Conservation (phyloP, 768 basidiomycete species). For the Trametes meyenii region DNA sequence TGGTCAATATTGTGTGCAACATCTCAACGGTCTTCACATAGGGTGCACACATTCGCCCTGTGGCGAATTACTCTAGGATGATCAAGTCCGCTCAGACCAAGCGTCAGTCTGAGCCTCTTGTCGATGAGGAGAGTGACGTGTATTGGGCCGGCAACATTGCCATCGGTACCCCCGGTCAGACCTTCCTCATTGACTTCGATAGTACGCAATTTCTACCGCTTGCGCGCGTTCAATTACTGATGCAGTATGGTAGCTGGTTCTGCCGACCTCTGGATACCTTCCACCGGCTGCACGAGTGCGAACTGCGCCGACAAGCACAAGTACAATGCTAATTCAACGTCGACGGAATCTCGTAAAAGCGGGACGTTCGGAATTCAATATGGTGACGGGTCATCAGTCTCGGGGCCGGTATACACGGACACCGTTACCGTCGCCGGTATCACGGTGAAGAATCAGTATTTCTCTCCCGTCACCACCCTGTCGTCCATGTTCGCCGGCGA, state of each 20-base stretch:
- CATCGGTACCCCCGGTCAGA: conserved; percentile 49
- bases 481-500: conserved; percentile 16
- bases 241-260: conserved; percentile 16
- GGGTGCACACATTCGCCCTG: conserved; percentile 33
- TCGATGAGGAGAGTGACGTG: conserved; percentile 23
- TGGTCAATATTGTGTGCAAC: no score
- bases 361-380: conserved; percentile 39
- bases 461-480: conserved; percentile 24
- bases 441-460: conserved; percentile 23
- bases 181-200: conserved; percentile 27
- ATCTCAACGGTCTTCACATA: background rate
- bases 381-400: conserved; percentile 41
- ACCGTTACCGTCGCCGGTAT: conserved; percentile 38
- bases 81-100: background rate
- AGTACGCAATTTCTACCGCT: conserved; percentile 6
- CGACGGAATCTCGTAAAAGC: conserved; percentile 27
- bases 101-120: conserved; percentile 29
- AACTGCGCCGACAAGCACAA: conserved; percentile 21
- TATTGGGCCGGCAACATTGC: conserved; percentile 47
- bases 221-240: background rate
- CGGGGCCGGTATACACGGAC: conserved; percentile 38
- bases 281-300: conserved; percentile 17
- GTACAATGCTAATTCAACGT: conserved; percentile 35
- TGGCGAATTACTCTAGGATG: conserved; percentile 9
- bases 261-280: conserved; percentile 28